phyloP scores from a whole-genome alignment of 2,329 filamentous ascomycete species.

The Pseudocercospora cruenta region DNA sequence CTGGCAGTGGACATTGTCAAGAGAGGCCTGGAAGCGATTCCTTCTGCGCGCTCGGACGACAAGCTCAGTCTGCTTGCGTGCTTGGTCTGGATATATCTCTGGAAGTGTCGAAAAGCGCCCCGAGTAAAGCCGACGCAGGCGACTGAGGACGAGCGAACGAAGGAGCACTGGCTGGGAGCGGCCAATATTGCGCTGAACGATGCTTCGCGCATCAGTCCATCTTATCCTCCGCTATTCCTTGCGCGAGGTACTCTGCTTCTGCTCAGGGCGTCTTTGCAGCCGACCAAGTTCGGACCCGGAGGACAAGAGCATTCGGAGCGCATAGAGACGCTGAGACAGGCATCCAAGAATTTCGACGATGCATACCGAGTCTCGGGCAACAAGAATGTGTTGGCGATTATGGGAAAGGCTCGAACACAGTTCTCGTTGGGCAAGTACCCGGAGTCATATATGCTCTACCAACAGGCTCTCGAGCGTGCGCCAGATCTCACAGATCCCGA shows the following conservation, averaged over 20 bases:
- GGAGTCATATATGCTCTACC: conserved; percentile 82
- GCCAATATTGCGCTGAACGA: conserved; percentile 94
- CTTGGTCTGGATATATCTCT: conserved; percentile 87
- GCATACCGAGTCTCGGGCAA: conserved; percentile 81
- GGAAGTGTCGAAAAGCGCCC: conserved; percentile 82
- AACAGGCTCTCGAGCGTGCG: conserved; percentile 82
- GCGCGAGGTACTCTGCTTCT: conserved; percentile 88
- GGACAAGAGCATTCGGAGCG: conserved; percentile 69
- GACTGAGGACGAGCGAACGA: conserved; percentile 78
- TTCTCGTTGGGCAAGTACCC: conserved; percentile 86
- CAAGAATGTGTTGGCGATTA: conserved; percentile 86
- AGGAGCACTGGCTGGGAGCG: conserved; percentile 87
- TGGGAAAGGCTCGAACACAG: conserved; percentile 84
- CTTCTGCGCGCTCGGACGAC: conserved; percentile 70
- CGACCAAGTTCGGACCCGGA: conserved; percentile 65
- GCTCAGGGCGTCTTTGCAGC: conserved; percentile 82
- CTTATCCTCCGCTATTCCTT: conserved; percentile 87
- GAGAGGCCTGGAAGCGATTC: conserved; percentile 72
- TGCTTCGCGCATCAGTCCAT: conserved; percentile 89
- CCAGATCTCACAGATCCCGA: conserved; percentile 90
- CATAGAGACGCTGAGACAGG: conserved; percentile 78
- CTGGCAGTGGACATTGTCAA: conserved; percentile 73
- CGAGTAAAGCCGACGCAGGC: conserved; percentile 63
- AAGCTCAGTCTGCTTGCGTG: conserved; percentile 82
- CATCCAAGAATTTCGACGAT: conserved; percentile 93